phyloP scores from a whole-genome alignment of 495 filamentous ascomycete species.

The Wilcoxina mikolae region DNA sequence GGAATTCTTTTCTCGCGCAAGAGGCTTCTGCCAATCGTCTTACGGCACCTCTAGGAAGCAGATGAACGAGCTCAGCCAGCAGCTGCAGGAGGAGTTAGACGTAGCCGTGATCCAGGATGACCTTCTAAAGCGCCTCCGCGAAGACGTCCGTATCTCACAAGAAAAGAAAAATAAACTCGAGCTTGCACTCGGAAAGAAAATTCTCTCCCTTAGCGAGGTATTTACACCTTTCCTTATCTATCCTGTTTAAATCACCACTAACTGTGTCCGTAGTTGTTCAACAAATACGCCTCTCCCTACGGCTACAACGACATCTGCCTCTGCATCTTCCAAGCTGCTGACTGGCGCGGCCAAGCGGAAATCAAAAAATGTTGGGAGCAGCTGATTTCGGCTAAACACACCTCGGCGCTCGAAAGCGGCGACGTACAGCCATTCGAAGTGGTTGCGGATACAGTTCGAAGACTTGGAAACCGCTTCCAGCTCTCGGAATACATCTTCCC shows the following conservation, averaged over 20 bases:
- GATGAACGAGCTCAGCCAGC: conserved; percentile 47
- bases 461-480: conserved; percentile 61
- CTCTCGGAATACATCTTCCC: conserved; percentile 71
- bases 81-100: conserved; percentile 74
- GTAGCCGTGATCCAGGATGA: conserved; percentile 93
- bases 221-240: conserved; percentile 9
- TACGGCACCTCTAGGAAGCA: conserved; percentile 24
- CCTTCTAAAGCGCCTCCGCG: conserved; percentile 60
- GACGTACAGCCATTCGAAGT: conserved; percentile 60
- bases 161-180: conserved; percentile 48
- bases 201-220: conserved; percentile 60
- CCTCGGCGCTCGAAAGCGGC: conserved; percentile 36
- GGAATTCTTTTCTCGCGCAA: conserved; percentile 73
- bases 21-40: conserved; percentile 33
- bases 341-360: conserved; percentile 70
- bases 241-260: conserved; percentile 20
- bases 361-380: conserved; percentile 73
- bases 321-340: conserved; percentile 71
- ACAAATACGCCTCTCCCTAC: conserved; percentile 72
- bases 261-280: conserved; percentile 55
- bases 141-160: conserved; percentile 49
- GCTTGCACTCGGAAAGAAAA: conserved; percentile 52
- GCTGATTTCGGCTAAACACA: conserved; percentile 55
- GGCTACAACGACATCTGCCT: conserved; percentile 86
- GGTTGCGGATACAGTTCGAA: conserved; percentile 55